A percentile compares a stretch with the other conserved stretches of the same genome.
These are phyloP conservation scores for Xylaria acuta DNA, from an alignment of 495 filamentous ascomycete genomes.

Conservation along the genomic window DNA sequence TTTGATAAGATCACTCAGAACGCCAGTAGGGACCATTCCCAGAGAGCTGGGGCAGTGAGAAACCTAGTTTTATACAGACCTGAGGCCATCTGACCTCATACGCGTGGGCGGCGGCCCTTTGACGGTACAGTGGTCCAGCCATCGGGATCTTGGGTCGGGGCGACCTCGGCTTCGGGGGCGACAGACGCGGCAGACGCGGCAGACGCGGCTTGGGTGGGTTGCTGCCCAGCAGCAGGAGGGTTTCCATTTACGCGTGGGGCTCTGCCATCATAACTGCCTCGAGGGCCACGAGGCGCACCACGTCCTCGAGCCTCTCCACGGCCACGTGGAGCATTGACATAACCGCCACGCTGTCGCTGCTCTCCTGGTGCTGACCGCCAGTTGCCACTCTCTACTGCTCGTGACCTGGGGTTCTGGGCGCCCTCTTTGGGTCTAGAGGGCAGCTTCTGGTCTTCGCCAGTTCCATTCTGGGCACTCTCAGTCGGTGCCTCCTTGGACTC, in stretches of 20 bases:
- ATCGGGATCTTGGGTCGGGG: conserved; percentile 63
- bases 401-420: conserved; percentile 41
- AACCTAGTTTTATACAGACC: conserved; percentile 38
- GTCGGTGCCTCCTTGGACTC: conserved; percentile 35
- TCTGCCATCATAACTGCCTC: conserved; percentile 47
- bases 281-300: conserved; percentile 51
- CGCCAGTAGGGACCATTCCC: conserved; percentile 14
- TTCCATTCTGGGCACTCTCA: conserved; percentile 34
- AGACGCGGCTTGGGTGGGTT: conserved; percentile 42
- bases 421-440: conserved; percentile 36
- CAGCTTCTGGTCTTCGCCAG: conserved; percentile 42
- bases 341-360: conserved; percentile 49
- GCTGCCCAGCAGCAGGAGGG: conserved; percentile 34
- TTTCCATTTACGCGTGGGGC: conserved; percentile 54
- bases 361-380: conserved; percentile 57
- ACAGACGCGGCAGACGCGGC: conserved; percentile 35
- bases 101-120: conserved; percentile 52
- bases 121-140: conserved; percentile 79
- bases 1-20: conserved; percentile 19
- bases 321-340: conserved; percentile 40
- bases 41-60: conserved; percentile 23
- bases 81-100: conserved; percentile 35
- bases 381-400: conserved; percentile 57
- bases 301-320: conserved; percentile 47
- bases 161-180: conserved; percentile 32